These are phyloP conservation scores for Fraxinus cuspidata DNA, from an alignment of 257 asterid species.

Conservation along the genomic window DNA sequence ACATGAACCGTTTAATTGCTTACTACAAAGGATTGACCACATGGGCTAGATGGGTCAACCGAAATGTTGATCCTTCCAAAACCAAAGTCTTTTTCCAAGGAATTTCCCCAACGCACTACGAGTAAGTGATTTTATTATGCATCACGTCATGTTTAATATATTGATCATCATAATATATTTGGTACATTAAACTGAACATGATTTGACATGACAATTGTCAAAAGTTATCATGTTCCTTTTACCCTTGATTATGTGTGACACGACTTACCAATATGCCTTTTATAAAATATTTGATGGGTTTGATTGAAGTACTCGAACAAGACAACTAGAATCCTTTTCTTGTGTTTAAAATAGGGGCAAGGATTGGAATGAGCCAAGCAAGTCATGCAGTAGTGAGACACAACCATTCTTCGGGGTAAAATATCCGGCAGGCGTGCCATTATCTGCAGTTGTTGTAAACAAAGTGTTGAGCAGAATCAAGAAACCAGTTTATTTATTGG, in stretches of 20 bases:
- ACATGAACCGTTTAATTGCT: conserved; percentile 66
- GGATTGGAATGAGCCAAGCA: conserved; percentile 70
- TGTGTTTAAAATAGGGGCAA: conserved; percentile 47
- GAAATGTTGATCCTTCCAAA: conserved; percentile 52
- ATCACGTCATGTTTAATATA: neutral
- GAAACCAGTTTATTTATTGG: conserved; percentile 76
- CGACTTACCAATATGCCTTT: no score
- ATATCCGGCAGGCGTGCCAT: conserved; percentile 69
- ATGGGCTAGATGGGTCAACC: conserved; percentile 65
- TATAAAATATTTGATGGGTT: no score
- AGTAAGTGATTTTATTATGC: conserved; percentile 33
- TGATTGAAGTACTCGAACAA: neutral
- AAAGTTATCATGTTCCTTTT: neutral
- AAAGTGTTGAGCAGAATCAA: conserved; percentile 72
- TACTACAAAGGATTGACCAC: conserved; percentile 63
- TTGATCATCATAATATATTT: neutral
- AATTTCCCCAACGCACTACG: conserved; percentile 64
- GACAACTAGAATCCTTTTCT: neutral
- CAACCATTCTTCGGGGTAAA: conserved; percentile 56
- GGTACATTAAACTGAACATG: no score
- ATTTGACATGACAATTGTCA: no score
- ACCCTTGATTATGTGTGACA: neutral
- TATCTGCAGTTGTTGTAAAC: conserved; percentile 56
- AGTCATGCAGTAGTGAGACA: conserved; percentile 60
- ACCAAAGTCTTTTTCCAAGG: conserved; percentile 70